Conservation (phyloP, 352 stramenopile genomes). For the Phytophthora sojae region DNA sequence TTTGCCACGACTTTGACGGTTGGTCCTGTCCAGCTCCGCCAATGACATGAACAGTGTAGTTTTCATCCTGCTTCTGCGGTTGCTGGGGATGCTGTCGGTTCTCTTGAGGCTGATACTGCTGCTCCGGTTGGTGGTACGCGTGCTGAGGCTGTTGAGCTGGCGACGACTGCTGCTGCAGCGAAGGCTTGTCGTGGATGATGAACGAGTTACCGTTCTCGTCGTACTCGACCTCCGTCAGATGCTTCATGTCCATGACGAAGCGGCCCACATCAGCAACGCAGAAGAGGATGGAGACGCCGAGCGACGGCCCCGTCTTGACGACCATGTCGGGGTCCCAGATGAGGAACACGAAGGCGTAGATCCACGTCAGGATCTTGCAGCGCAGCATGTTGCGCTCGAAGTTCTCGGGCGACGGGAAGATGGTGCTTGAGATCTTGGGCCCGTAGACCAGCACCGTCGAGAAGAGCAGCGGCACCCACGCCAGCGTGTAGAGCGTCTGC, state of each 20-base stretch:
- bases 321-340: slow-evolving; percentile 79
- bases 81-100: slow-evolving; percentile 8
- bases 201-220: slow-evolving; percentile 61
- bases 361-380: slow-evolving; percentile 75
- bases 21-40: slow-evolving; percentile 4
- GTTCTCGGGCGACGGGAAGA: slow-evolving; percentile 64
- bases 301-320: slow-evolving; percentile 70
- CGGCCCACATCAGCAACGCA: slow-evolving; percentile 70
- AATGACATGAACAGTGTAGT: slow-evolving; percentile 37
- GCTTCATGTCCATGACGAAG: slow-evolving; percentile 79
- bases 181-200: slow-evolving; percentile 29
- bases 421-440: slow-evolving; percentile 42
- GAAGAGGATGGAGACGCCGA: slow-evolving; percentile 78
- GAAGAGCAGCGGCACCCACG: slow-evolving; percentile 61
- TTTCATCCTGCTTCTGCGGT: slow-evolving; percentile 26
- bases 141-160: slow-evolving; percentile 10
- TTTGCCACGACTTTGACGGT: slow-evolving; percentile 17
- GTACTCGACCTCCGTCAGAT: slow-evolving; percentile 72
- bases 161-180: slow-evolving; percentile 5
- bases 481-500: slow-evolving; percentile 70
- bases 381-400: slow-evolving; percentile 73
- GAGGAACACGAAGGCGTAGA: slow-evolving; percentile 67
- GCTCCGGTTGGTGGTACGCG: slow-evolving; percentile 1
- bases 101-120: slow-evolving; percentile 6
- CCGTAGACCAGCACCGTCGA: slow-evolving; percentile 64